A percentile compares a stretch with the other conserved stretches of the same genome.
Evolutionary conservation across 371 early-diverging fungal genomes (phyloP).

Genomic region (Fennellomyces sp.): DNA sequence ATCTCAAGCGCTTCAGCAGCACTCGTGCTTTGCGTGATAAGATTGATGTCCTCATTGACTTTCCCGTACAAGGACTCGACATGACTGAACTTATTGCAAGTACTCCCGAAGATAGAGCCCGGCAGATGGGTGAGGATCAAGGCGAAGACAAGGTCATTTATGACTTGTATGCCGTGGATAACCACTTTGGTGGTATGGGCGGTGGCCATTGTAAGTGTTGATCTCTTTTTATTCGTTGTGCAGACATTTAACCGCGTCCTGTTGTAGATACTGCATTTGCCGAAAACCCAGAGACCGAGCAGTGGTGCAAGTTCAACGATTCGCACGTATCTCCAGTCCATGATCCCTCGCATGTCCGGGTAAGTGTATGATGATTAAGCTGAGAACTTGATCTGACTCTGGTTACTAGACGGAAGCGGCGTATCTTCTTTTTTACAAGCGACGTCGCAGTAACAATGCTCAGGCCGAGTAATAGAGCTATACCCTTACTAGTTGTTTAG

Average conservation of each 20-base stretch:
- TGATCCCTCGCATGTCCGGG: conserved; percentile 55
- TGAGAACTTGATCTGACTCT: too few relatives aligned
- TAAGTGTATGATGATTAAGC: conserved; percentile 6
- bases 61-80: conserved; percentile 74
- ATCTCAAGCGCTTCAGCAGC: conserved; percentile 72
- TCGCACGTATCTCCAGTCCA: conserved; percentile 70
- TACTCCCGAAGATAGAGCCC: conserved; percentile 71
- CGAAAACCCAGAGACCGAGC: conserved; percentile 65
- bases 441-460: conserved; percentile 28
- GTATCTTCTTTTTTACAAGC: conserved; percentile 80
- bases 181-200: conserved; percentile 91
- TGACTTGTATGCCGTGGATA: conserved; percentile 88
- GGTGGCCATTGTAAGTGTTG: conserved; percentile 87
- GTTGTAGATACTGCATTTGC: conserved; percentile 87
- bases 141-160: conserved; percentile 57
- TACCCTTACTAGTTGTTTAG: conserved; percentile 1
- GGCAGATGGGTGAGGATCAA: conserved; percentile 68
- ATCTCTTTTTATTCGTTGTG: background rate
- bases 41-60: conserved; percentile 83
- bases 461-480: background rate
- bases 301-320: conserved; percentile 94
- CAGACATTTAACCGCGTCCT: background rate
- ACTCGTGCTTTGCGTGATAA: conserved; percentile 80
- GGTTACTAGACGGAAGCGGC: conserved; percentile 71
- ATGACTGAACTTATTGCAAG: conserved; percentile 52